phyloP scores from a whole-genome alignment of 768 basidiomycete genomes.

The Phlegmacium glaucopus region DNA sequence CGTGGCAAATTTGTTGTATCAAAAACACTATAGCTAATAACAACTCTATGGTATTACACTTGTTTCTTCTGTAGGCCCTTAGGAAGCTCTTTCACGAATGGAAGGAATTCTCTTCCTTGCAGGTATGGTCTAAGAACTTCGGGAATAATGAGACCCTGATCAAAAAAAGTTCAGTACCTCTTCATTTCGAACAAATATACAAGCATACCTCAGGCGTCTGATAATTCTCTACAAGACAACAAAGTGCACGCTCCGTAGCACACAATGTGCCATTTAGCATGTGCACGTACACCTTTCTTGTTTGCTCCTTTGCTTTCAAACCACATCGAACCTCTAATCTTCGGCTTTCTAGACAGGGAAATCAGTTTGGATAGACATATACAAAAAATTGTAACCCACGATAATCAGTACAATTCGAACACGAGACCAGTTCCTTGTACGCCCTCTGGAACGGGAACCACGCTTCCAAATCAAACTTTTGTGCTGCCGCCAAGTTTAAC shows the following conservation, averaged over 20 bases:
- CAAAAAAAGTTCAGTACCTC: conserved; percentile 2
- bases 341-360: conserved; percentile 66
- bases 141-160: conserved; percentile 85
- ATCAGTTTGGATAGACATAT: conserved; percentile 2
- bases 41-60: too few relatives aligned
- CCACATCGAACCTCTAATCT: conserved; percentile 93
- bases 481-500: conserved; percentile 92
- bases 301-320: conserved; percentile 85
- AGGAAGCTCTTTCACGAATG: conserved; percentile 79
- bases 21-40: too few relatives aligned
- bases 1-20: conserved; percentile 2
- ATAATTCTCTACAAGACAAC: conserved; percentile 98
- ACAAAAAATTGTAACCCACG: conserved; percentile 53
- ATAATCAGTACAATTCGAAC: conserved; percentile 99
- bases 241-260: conserved; percentile 94
- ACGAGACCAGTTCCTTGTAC: conserved; percentile 97
- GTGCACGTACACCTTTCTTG: conserved; percentile 92
- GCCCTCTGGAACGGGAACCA: conserved; percentile 98
- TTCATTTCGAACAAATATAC: neutral
- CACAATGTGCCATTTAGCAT: conserved; percentile 99
- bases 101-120: conserved; percentile 90
- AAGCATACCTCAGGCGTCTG: conserved; percentile 85
- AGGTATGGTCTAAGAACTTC: conserved; percentile 91
- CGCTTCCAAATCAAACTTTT: conserved; percentile 97
- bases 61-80: conserved; percentile 77